phyloP scores from a whole-genome alignment of 148 eudicot species.

The Tetragonia tetragonoides region DNA sequence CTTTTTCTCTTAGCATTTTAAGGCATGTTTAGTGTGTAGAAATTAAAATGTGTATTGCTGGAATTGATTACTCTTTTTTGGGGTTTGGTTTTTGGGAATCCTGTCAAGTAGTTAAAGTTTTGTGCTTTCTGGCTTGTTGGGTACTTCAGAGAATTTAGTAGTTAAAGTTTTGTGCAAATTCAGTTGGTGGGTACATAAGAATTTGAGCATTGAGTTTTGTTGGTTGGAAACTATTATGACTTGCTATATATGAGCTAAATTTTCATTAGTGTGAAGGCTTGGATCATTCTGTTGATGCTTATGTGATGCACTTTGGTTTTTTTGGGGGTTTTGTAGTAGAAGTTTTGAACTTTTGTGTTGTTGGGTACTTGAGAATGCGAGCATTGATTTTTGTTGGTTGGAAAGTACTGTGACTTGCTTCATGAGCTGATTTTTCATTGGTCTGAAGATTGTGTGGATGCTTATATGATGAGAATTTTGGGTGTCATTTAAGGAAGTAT shows the following conservation, averaged over 20 bases:
- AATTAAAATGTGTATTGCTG: neutral
- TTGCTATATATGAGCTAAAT: too few relatives aligned
- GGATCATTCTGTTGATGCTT: too few relatives aligned
- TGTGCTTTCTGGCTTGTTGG: slow-evolving; percentile 4
- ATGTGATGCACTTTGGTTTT: too few relatives aligned
- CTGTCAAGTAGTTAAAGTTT: neutral
- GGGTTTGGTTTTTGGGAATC: neutral
- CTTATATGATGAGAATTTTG: neutral
- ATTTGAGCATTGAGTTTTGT: too few relatives aligned
- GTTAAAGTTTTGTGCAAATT: too few relatives aligned
- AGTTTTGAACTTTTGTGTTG: neutral
- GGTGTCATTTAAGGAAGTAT: neutral
- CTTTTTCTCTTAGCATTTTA: neutral
- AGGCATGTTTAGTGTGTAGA: neutral
- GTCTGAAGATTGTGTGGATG: neutral
- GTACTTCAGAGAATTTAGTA: neutral
- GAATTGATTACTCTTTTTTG: neutral
- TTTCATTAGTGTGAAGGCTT: too few relatives aligned
- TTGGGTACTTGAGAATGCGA: slow-evolving; percentile 1
- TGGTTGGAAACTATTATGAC: too few relatives aligned
- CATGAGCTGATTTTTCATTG: neutral
- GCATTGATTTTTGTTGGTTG: neutral
- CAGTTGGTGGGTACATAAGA: too few relatives aligned
- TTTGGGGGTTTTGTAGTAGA: neutral
- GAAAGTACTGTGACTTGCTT: neutral